A percentile compares a stretch with the other conserved stretches of the same genome.
These are phyloP conservation scores for Trichopus zeylanicus DNA, from an alignment of 116 monocot species.

Conservation along the genomic window DNA sequence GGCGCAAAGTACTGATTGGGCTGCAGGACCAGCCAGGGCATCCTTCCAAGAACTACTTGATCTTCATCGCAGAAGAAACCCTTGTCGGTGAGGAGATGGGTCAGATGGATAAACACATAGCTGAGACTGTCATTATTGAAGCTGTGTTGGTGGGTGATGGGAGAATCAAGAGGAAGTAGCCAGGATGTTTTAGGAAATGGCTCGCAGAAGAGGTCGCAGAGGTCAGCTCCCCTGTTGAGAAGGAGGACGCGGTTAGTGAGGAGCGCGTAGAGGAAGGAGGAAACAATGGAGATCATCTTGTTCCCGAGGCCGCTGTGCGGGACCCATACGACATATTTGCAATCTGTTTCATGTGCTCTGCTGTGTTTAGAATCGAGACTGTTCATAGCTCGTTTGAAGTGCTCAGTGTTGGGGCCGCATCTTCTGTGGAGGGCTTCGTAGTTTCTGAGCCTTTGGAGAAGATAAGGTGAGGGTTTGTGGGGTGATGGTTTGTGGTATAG, in stretches of 20 bases:
- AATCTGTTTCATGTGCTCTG: slow-evolving; percentile 3
- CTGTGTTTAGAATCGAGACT: slow-evolving; percentile 21
- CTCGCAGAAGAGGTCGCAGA: slow-evolving; percentile 49
- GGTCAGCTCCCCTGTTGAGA: slow-evolving; percentile 20
- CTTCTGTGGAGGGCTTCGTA: slow-evolving; percentile 47
- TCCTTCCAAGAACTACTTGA: slow-evolving; percentile 16
- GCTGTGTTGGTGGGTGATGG: slow-evolving; percentile 10
- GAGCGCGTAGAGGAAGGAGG: slow-evolving; percentile 49
- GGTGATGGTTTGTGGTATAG: slow-evolving; percentile 37
- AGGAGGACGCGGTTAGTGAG: slow-evolving; percentile 40
- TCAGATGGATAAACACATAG: slow-evolving; percentile 27
- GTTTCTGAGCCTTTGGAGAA: slow-evolving; percentile 32
- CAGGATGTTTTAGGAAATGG: slow-evolving; percentile 43
- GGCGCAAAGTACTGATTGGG: slow-evolving; percentile 44
- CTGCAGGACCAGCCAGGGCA: slow-evolving; percentile 32
- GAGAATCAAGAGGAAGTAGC: slow-evolving; percentile 34
- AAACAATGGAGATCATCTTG: slow-evolving; percentile 35
- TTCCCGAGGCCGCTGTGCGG: slow-evolving; percentile 45
- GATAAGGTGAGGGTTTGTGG: slow-evolving; percentile 34
- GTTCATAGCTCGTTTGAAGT: slow-evolving; percentile 21
- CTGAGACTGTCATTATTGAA: neutral
- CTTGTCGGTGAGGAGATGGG: slow-evolving; percentile 19
- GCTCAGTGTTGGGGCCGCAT: slow-evolving; percentile 40
- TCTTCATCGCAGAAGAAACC: slow-evolving; percentile 44
- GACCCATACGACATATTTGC: slow-evolving; percentile 36